Conservation (phyloP, 169 alveolate species). For the Cryptosporidium xiaoi region DNA sequence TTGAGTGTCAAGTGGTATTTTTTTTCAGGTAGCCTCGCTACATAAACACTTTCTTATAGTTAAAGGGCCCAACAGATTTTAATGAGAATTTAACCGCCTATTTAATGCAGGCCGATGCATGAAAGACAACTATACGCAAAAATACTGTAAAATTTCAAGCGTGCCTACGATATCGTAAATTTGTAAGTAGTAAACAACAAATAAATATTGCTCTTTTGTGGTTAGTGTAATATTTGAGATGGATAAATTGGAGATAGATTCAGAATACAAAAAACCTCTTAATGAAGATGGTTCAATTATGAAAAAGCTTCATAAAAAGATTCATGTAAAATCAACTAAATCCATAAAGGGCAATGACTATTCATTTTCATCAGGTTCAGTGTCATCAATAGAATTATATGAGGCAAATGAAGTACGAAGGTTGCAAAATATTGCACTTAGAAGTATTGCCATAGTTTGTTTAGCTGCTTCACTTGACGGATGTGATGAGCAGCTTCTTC, state of each 20-base stretch:
- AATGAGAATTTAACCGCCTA: conserved; percentile 21
- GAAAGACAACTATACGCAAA: conserved; percentile 51
- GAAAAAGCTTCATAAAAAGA: not conserved
- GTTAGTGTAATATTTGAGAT: not conserved
- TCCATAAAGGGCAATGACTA: no score
- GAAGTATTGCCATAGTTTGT: conserved; percentile 82
- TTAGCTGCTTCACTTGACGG: conserved; percentile 89
- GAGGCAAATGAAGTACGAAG: conserved; percentile 55
- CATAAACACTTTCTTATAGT: no score
- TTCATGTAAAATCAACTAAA: not conserved
- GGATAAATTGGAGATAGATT: conserved; percentile 12
- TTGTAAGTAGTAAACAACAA: conserved; percentile 6
- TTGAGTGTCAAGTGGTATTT: no score
- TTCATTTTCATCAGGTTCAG: conserved; percentile 15
- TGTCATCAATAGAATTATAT: conserved; percentile 58
- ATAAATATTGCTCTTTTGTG: conserved; percentile 18
- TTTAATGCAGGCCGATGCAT: conserved; percentile 29
- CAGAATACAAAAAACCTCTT: conserved; percentile 3
- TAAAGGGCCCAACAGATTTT: not conserved
- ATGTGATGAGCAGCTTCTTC: conserved; percentile 89
- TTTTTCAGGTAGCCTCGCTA: no score
- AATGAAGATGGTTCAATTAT: not conserved
- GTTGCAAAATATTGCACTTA: conserved; percentile 59
- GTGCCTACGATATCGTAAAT: conserved; percentile 71
- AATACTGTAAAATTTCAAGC: conserved; percentile 17